Conservation (phyloP, 495 filamentous ascomycete genomes). For the Aspergillus diversus region DNA sequence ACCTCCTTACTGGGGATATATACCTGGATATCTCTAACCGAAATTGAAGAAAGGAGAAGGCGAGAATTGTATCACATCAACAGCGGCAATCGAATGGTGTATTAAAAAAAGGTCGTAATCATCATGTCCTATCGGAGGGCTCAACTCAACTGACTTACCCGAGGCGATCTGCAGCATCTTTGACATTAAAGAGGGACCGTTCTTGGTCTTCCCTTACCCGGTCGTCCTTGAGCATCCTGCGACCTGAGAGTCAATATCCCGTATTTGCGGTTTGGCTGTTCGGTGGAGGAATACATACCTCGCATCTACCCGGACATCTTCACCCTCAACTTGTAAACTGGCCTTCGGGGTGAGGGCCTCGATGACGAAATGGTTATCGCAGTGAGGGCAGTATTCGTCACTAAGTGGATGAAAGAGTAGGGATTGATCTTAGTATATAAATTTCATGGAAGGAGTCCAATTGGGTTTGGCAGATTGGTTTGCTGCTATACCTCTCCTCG, state of each 20-base stretch:
- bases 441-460: background rate
- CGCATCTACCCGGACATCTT: slow-evolving; percentile 80
- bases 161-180: slow-evolving; percentile 71
- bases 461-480: background rate
- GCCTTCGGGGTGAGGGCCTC: slow-evolving; percentile 84
- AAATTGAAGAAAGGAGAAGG: background rate
- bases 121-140: slow-evolving; percentile 29
- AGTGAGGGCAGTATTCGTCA: slow-evolving; percentile 99
- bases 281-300: slow-evolving; percentile 40
- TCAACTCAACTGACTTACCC: slow-evolving; percentile 49
- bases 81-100: background rate
- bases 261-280: background rate
- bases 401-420: slow-evolving; percentile 37
- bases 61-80: slow-evolving; percentile 4
- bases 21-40: background rate
- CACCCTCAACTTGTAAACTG: slow-evolving; percentile 81
- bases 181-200: slow-evolving; percentile 73
- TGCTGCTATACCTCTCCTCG: slow-evolving; percentile 69
- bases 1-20: background rate
- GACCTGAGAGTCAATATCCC: slow-evolving; percentile 4
- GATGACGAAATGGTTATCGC: slow-evolving; percentile 96
- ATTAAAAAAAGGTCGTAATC: slow-evolving; percentile 35
- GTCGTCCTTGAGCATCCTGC: slow-evolving; percentile 93
- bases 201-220: slow-evolving; percentile 65
- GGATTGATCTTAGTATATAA: background rate